A percentile compares a stretch with the other conserved stretches of the same genome.
These are phyloP conservation scores for Byssothecium circinans DNA, from an alignment of 2,329 filamentous ascomycete species.

Conservation along the genomic window DNA sequence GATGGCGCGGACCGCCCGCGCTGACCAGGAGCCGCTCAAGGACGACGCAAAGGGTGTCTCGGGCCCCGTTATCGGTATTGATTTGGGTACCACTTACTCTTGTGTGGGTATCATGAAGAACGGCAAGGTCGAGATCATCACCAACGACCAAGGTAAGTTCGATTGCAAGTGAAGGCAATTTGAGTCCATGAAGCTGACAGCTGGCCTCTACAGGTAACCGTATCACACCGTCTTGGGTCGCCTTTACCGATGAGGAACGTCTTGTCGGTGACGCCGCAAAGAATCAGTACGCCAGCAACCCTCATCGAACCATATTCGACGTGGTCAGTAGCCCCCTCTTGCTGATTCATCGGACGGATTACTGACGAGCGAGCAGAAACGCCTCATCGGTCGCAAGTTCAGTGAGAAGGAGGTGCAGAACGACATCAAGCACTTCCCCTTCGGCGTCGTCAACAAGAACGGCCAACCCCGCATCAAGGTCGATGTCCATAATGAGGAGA, in stretches of 20 bases:
- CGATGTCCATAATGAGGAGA: slow-evolving; percentile 64
- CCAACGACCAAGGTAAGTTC: slow-evolving; percentile 47
- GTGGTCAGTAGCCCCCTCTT: slow-evolving; percentile 32
- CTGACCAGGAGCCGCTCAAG: slow-evolving; percentile 65
- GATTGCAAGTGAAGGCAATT: neutral
- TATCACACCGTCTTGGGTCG: slow-evolving; percentile 73
- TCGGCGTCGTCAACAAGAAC: slow-evolving; percentile 86
- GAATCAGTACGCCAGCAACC: slow-evolving; percentile 54
- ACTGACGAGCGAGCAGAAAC: slow-evolving; percentile 47
- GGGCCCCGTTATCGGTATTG: slow-evolving; percentile 42
- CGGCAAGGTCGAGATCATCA: slow-evolving; percentile 48
- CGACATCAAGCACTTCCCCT: slow-evolving; percentile 98
- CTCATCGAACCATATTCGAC: slow-evolving; percentile 52
- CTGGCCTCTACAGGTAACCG: slow-evolving; percentile 41
- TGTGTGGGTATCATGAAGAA: slow-evolving; percentile 47
- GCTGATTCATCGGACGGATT: slow-evolving; percentile 1
- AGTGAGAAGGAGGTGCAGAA: slow-evolving; percentile 72
- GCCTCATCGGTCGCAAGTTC: slow-evolving; percentile 56
- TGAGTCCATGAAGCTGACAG: slow-evolving; percentile 20
- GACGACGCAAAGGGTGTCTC: slow-evolving; percentile 60
- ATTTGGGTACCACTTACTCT: slow-evolving; percentile 43
- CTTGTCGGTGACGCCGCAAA: slow-evolving; percentile 85
- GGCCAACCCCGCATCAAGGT: slow-evolving; percentile 87
- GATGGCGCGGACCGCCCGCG: slow-evolving; percentile 75
- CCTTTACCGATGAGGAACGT: slow-evolving; percentile 95